Base-by-base conservation (phyloP, 768 basidiomycete species). In the Sporobolomyces pararoseus region DNA sequence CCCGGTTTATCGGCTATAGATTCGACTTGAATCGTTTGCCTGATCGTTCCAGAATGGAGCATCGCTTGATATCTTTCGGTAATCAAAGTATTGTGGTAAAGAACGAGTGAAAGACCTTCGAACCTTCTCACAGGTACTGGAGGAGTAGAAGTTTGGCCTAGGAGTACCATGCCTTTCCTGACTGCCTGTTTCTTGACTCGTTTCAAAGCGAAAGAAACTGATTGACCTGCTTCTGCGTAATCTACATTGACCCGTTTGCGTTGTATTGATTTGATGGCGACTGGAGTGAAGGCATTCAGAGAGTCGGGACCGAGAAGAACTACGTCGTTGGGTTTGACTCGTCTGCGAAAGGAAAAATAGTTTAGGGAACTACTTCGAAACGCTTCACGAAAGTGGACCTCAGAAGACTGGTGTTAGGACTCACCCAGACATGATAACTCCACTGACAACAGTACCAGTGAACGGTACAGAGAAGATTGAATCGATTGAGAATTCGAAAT, bases 121-220 rank as follows among this genome's bases (percentile, higher is more conserved):
- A 99, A 99, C 74, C 86, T 84, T 51, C 86, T 84, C 54, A 90
- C 85, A 44, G 91, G 92, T 89, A 60, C 35, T 1, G 75, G 72
- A 16, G 55, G 63, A 10, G 81, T 81, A 16, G 95, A 92, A 3
- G 86, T 84, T 79, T 88, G 90, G 65, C 86, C 86, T 1, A 93
- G 87, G 51, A 97, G 81, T 4, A 96, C 90, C 94, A 95, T 94
- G 17, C 94, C 95, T 80, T 97, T 98, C 68, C 95, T 83, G 13
- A 97, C 86, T 27, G 87, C 85, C 12, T 86, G 84, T 63, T 90
- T 82, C 63, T 88, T 84, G 67, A 96, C 87, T 52, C 91, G 85
- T 82, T 98, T 99, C 34, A 99, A 80, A 5, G 95, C 96, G 63
- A 96, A 82, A 12, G 90, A 90, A 25, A 99, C 93, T 58, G 90